phyloP scores from a whole-genome alignment of 1,139 yeast species.

The Geotrichum carabidarum region DNA sequence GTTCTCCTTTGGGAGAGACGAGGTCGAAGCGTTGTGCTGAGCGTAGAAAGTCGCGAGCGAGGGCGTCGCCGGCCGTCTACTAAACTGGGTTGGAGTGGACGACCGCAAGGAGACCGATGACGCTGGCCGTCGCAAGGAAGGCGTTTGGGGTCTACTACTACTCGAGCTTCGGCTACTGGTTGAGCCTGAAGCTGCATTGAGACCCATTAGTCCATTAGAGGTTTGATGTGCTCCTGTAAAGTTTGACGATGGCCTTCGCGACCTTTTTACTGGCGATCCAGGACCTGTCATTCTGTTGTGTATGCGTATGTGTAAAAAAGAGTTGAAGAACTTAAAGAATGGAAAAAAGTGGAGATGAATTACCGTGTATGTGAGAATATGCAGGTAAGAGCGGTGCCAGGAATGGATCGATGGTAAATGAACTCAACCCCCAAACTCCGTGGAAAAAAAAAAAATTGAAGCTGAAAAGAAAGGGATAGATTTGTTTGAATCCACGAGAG shows the following conservation, averaged over 20 bases:
- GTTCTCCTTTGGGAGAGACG: neutral
- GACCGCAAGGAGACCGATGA: constrained; percentile 32
- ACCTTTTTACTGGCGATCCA: constrained; percentile 30
- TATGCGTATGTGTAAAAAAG: neutral
- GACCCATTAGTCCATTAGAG: neutral
- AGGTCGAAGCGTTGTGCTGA: neutral
- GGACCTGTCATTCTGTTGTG: neutral
- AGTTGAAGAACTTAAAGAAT: neutral
- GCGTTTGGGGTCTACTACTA: constrained; percentile 30
- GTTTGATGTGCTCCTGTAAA: constrained; percentile 28
- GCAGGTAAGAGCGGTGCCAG: neutral
- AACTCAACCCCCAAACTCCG: neutral
- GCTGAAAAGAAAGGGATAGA: neutral
- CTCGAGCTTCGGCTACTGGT: neutral
- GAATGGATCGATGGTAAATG: neutral
- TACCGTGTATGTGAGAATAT: neutral
- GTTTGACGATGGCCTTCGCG: constrained; percentile 55
- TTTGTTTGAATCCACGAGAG: too few species aligned
- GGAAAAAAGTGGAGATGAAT: neutral
- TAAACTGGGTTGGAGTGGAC: constrained; percentile 26
- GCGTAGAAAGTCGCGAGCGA: constrained; percentile 9
- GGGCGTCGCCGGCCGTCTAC: constrained; percentile 25
- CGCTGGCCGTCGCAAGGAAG: constrained; percentile 30
- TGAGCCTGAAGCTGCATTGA: neutral
- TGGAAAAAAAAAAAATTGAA: neutral